These are phyloP conservation scores for Penicillium sp. DNA, from an alignment of 2,329 filamentous ascomycete species.

Conservation along the genomic window DNA sequence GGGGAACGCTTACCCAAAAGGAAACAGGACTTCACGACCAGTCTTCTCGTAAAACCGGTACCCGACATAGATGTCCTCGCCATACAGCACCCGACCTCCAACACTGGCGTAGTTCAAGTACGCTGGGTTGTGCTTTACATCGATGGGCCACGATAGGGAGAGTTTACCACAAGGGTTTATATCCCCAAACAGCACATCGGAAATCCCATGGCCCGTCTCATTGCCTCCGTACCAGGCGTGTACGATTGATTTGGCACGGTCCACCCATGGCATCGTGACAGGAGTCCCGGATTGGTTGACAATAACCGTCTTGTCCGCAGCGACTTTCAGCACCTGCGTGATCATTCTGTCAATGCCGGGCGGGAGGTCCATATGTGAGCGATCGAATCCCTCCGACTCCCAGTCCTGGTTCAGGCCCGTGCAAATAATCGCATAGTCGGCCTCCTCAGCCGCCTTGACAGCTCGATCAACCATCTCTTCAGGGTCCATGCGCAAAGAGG, in stretches of 20 bases:
- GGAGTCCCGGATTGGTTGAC: conserved; percentile 79
- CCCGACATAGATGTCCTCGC: conserved; percentile 78
- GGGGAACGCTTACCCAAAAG: conserved; percentile 58
- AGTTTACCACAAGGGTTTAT: conserved; percentile 75
- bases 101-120: conserved; percentile 76
- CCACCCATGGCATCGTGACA: conserved; percentile 52
- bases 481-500: conserved; percentile 46
- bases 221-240: conserved; percentile 85
- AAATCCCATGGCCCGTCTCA: conserved; percentile 80
- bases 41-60: conserved; percentile 79
- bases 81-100: conserved; percentile 71
- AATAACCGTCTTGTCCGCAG: conserved; percentile 67
- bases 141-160: conserved; percentile 71
- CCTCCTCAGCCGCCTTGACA: conserved; percentile 66
- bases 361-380: conserved; percentile 60
- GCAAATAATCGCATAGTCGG: conserved; percentile 76
- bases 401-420: conserved; percentile 63
- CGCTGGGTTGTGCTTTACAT: conserved; percentile 70
- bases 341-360: conserved; percentile 61
- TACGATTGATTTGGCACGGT: conserved; percentile 59
- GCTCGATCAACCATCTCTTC: conserved; percentile 45
- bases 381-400: conserved; percentile 60
- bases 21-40: conserved; percentile 67
- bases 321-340: conserved; percentile 64
- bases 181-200: conserved; percentile 74